Evolutionary conservation across 768 basidiomycete genomes (phyloP).

Genomic region (Phanerodontia chrysosporium): DNA sequence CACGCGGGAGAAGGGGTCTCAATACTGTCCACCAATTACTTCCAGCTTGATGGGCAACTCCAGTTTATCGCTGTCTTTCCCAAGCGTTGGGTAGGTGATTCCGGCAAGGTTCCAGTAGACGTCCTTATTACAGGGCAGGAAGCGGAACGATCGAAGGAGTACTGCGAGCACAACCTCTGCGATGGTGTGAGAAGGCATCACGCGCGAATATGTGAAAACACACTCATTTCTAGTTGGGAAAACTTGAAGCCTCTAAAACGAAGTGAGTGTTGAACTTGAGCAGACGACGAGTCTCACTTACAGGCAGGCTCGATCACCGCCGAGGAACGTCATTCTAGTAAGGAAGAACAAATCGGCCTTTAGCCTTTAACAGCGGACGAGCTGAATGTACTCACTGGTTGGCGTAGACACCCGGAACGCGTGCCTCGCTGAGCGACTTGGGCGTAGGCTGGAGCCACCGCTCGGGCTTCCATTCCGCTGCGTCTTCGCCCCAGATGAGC

Average conservation of each 20-base stretch:
- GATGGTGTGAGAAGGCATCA: not conserved
- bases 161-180: slow-evolving; percentile 14
- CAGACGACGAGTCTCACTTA: not conserved
- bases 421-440: slow-evolving; percentile 11
- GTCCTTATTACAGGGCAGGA: slow-evolving; percentile 4
- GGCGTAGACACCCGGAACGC: slow-evolving; percentile 21
- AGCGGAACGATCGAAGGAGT: slow-evolving; percentile 7
- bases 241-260: slow-evolving; percentile 19
- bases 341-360: not conserved
- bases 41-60: slow-evolving; percentile 9
- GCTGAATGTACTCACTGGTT: slow-evolving; percentile 13
- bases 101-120: slow-evolving; percentile 14
- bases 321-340: slow-evolving; percentile 6
- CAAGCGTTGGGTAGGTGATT: slow-evolving; percentile 12
- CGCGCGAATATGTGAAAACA: not conserved
- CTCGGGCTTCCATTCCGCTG: slow-evolving; percentile 56
- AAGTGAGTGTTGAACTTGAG: not conserved
- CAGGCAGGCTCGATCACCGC: slow-evolving; percentile 5
- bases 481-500: slow-evolving; percentile 57
- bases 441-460: slow-evolving; percentile 47
- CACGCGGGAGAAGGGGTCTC: no score
- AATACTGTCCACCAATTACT: no score
- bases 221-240: slow-evolving; percentile 24
- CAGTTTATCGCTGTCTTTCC: not conserved
- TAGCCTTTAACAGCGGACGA: not conserved